Evolutionary conservation across 805 yeast genomes (phyloP), one percentile per base, ranked within the genome.

Genomic region (Metschnikowia rubicola): DNA sequence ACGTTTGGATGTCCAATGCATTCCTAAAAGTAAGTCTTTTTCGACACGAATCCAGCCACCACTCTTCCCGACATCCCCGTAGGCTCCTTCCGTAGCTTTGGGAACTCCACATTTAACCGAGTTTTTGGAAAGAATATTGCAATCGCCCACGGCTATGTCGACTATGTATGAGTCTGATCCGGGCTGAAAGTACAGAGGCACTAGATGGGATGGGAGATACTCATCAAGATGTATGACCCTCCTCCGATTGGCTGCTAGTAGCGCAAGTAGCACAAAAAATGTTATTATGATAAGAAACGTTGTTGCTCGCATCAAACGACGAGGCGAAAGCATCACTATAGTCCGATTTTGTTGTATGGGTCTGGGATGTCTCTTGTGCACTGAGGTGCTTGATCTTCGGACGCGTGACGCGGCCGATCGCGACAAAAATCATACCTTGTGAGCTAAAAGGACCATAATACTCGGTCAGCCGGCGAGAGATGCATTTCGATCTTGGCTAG

Each of bases 21-120:
- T 53, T 4, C 74, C 73, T 46, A 80, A 65, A 13, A 58, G 56
- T 34, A 81, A 64, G 56, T 80, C 84, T 53, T 79, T 79, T 19
- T 71, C 70, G 26, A 77, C 51, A 41, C 65, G 63, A 33, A 51
- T 44, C 81, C 82, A 79, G 10, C 65, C 66, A 8, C 63, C 64
- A 26, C 43, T 38, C 2, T 35, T 43, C 12, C 47, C 45, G 11
- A 55, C 51, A 41, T 56, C 50, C 11, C 59, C 59, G 34, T 50
- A 52, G 0, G 36, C 28, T 7, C 58, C 58, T 7, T 39, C 35
- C 2, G 46, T 32, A 3, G 50, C 47, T 21, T 33, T 41, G 11
- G 58, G 59, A 1, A 46, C 29, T 11, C 53, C 59, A 21, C 58
- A 54, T 4, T 37, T 37, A 10, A 50, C 13, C 13, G 45, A 35